Percentiles rank a stretch among this genome's conserved stretches.
Evolutionary conservation across 1,284 basidiomycete genomes (phyloP).

Genomic region (Lignosus rhinocerotis): DNA sequence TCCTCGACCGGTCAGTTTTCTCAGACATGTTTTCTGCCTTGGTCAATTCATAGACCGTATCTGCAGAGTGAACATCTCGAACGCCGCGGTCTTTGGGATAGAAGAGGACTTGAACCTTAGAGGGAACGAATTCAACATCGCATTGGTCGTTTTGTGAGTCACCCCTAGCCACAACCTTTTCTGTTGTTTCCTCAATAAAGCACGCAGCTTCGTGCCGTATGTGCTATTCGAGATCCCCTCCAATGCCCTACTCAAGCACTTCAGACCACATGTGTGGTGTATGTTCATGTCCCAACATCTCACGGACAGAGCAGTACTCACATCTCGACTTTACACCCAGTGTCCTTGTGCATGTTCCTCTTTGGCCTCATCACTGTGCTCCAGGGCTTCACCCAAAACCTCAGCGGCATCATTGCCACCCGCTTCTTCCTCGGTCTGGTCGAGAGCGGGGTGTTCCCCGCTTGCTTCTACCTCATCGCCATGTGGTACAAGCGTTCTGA

Average conservation of each 20-base stretch:
- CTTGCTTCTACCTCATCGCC: constrained; percentile 37
- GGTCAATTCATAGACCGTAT: no score
- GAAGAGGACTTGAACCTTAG: constrained; percentile 31
- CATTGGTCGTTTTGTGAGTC: constrained; percentile 34
- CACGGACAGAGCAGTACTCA: background rate
- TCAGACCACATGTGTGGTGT: constrained; percentile 36
- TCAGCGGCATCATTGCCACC: constrained; percentile 37
- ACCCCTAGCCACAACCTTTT: background rate
- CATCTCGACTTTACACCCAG: constrained; percentile 13
- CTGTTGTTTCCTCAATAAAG: background rate
- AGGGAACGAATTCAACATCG: constrained; percentile 33
- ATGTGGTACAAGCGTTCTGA: constrained; percentile 41
- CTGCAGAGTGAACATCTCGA: constrained; percentile 34
- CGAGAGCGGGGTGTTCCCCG: constrained; percentile 35
- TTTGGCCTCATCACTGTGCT: constrained; percentile 39
- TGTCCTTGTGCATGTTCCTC: constrained; percentile 35
- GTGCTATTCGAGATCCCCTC: constrained; percentile 36
- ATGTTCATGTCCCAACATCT: constrained; percentile 6
- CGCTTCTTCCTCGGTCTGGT: constrained; percentile 41
- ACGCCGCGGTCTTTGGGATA: constrained; percentile 33
- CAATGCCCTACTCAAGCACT: constrained; percentile 33
- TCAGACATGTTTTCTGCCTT: background rate
- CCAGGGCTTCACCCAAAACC: constrained; percentile 37
- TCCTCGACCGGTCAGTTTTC: constrained; percentile 33
- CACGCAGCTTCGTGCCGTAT: constrained; percentile 33